Conservation (phyloP, 179 eudicot species). For the Amaranthus tricolor region DNA sequence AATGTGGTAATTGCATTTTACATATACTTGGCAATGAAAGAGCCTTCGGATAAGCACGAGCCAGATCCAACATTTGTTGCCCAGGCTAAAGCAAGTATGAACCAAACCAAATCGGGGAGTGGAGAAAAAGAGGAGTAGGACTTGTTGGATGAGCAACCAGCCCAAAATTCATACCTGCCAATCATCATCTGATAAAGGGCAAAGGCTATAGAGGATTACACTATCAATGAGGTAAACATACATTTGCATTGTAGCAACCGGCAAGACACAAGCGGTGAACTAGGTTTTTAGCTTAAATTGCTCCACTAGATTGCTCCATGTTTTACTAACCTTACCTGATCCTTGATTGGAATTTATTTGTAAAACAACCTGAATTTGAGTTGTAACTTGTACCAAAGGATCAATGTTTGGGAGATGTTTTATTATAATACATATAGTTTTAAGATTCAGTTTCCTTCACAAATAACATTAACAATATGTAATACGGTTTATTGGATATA, state of each 20-base stretch:
- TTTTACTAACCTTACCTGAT: too few species aligned
- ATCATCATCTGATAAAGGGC: slow-evolving; percentile 7
- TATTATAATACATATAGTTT: too few species aligned
- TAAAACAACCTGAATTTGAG: background rate
- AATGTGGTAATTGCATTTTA: slow-evolving; percentile 66
- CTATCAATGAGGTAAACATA: slow-evolving; percentile 18
- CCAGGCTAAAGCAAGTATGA: slow-evolving; percentile 74
- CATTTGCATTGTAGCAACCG: background rate
- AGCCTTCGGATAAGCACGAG: slow-evolving; percentile 70
- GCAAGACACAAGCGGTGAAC: background rate
- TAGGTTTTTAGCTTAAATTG: background rate
- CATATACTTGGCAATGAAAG: slow-evolving; percentile 75
- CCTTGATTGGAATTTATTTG: too few species aligned
- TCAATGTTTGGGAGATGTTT: background rate
- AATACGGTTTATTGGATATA: too few species aligned
- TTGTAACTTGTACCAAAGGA: background rate
- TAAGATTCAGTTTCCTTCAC: too few species aligned
- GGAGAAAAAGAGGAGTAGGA: slow-evolving; percentile 57
- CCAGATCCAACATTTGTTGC: slow-evolving; percentile 82
- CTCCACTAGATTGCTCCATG: too few species aligned
- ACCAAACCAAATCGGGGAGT: slow-evolving; percentile 35
- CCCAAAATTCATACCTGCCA: background rate
- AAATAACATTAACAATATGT: too few species aligned
- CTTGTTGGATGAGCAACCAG: background rate
- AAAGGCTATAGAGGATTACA: background rate